A percentile compares a stretch with the other conserved stretches of the same genome.
phyloP scores from a whole-genome alignment of 2,329 filamentous ascomycete species.

The Raffaelea albimanens region DNA sequence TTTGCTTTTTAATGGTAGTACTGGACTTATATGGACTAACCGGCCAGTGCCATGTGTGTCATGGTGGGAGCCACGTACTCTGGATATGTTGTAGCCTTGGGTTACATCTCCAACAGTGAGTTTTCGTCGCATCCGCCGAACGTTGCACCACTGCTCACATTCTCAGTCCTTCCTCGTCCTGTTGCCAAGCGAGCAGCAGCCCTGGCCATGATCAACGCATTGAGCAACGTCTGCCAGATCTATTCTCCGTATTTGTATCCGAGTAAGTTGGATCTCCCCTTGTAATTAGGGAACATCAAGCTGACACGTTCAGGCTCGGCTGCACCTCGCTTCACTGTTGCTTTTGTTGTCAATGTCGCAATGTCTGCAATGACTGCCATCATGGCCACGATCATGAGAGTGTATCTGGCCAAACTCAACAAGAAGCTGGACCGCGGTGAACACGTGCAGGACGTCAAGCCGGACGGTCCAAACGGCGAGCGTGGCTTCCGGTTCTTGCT shows the following conservation, averaged over 20 bases:
- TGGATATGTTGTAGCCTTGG: conserved; percentile 1
- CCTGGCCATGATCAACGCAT: background rate
- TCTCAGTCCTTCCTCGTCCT: background rate
- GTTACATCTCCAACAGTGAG: conserved; percentile 2
- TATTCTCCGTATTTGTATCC: background rate
- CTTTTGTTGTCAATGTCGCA: background rate
- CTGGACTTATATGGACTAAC: background rate
- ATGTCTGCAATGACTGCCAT: background rate
- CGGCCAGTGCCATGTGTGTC: background rate
- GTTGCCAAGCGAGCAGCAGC: background rate
- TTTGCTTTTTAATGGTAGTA: background rate
- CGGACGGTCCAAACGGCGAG: background rate
- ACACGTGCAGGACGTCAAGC: background rate
- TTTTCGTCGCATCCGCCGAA: background rate
- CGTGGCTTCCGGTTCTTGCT: conserved; percentile 1
- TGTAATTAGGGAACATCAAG: too few species aligned
- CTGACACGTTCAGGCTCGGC: background rate
- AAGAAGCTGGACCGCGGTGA: conserved; percentile 1
- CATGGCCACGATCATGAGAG: background rate
- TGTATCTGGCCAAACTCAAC: background rate
- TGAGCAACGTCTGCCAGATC: background rate
- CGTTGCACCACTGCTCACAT: background rate
- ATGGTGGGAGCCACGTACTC: conserved; percentile 1
- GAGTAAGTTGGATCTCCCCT: too few species aligned
- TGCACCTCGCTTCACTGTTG: background rate